Base-by-base conservation (phyloP, 441 rosid genomes). In the Erysimum pusillum region DNA sequence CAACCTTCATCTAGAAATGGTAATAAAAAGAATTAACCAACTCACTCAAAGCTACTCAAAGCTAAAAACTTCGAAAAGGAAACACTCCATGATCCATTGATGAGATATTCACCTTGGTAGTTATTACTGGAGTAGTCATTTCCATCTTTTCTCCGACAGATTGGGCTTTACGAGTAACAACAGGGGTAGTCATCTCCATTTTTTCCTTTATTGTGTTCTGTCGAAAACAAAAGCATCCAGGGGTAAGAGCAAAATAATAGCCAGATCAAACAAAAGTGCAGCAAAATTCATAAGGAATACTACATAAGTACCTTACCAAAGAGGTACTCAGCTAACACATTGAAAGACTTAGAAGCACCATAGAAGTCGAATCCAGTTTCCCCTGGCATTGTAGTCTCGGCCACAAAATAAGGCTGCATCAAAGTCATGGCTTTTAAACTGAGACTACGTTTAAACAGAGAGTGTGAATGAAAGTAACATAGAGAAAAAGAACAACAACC, bases 151-250 rank as follows among this genome's bases (percentile, higher is more conserved):
- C 84, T 39, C 97, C 98, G 80, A 64, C 86, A 71, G 92, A 76
- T 14, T 81, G 79, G 74, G 76, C 68, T 82, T 86, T 87, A 39
- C 89, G 86, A 3, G 95, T 90, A 69, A 88, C 59, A 67, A 94
- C 97, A 62, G 97, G 97, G 3, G 97, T 94, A 1, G 94, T 92
- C 98, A 94, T 94, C 79, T 92, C 94, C 97, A 89, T 90, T 78
- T 58, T 83, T 85, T 92, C 91, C 65, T 60, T 83, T 2, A 44
- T 59, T 1, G 80, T 82, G 79, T 94, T 94, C 99, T 94, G 76
- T 61, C 14, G 44, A 44, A 67, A 56, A 45, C 62, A 63, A 5
- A 34, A 59, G 68, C 11, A 69, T 20, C 35, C 64, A 56, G 3
- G 58, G 57, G 34, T 75, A 59, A 49, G n/a, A 65, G 42, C 35